phyloP scores from a whole-genome alignment of 352 stramenopile species.

The Phytophthora lateralis region DNA sequence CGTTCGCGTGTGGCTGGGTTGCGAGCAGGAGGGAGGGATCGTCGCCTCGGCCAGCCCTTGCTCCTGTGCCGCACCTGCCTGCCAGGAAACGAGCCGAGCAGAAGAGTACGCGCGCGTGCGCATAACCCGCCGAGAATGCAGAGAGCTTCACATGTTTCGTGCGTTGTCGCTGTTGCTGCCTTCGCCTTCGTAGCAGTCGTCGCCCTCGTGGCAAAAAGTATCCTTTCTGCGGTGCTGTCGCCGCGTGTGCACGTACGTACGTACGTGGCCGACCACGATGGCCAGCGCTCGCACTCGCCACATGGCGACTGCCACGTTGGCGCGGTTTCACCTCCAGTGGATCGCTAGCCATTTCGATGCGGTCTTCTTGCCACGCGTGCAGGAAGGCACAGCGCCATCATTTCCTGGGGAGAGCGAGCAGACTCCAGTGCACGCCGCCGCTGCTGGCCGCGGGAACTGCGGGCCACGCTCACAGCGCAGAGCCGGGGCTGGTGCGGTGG shows the following conservation, averaged over 20 bases:
- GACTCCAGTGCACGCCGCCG: background rate
- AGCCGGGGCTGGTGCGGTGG: background rate
- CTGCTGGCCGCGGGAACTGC: background rate
- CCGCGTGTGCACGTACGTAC: background rate
- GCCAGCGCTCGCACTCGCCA: constrained; percentile 17
- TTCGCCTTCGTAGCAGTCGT: background rate
- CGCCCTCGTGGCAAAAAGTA: constrained; percentile 23
- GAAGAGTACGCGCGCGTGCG: constrained; percentile 40
- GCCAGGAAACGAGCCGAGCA: constrained; percentile 30
- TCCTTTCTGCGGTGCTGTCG: constrained; percentile 29
- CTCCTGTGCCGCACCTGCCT: background rate
- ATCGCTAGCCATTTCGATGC: constrained; percentile 18
- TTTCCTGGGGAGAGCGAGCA: background rate
- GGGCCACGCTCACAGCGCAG: constrained; percentile 9
- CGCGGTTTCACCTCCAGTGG: constrained; percentile 4
- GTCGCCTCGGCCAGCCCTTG: background rate
- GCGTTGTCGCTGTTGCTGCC: constrained; percentile 6
- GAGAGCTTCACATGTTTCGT: constrained; percentile 35
- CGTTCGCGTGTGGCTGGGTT: constrained; percentile 19
- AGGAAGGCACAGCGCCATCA: background rate
- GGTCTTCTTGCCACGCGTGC: background rate
- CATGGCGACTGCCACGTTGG: constrained; percentile 27
- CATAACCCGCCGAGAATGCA: constrained; percentile 41
- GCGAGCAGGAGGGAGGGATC: constrained; percentile 10
- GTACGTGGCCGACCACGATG: constrained; percentile 16